Base-by-base conservation (phyloP, 306 rosid species). In the Acacia crassicarpa region DNA sequence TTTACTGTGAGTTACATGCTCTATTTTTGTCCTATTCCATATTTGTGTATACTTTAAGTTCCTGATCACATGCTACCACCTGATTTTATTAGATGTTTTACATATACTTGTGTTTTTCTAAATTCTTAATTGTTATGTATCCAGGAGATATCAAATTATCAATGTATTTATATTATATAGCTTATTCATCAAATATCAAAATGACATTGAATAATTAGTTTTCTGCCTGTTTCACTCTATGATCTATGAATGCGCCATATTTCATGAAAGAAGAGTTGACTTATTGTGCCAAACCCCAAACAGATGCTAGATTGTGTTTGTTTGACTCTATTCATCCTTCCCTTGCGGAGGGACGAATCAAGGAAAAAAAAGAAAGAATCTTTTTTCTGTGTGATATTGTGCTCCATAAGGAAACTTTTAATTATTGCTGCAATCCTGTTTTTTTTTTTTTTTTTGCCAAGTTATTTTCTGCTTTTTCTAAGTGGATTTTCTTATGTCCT, bases 401-500 rank as follows among this genome's bases (percentile, higher is more conserved):
- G 9, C 56, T 46, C n/a, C 46, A 58, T 58, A 32, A 44, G 41
- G 1, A 56, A 56, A 2, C 11, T 1, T n/a, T 3, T 45, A 3
- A 4, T 77, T 49, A n/a, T 72, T 35, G 35, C 35, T 53, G 58
- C 46, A 1, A 17, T 53, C 44, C 71, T 32, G 17, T 78, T 40
- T 8, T 54, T 62, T 56, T 22, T 53, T 62, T 67, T 13, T 25
- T 65, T 22, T 53, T 62, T 67, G 5, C 25, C 23, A 46, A 63
- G 38, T 65, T 68, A 5, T 75, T 33, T 71, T 79, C 49, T 68
- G 48, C 80, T 6, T 20, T 54, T 20, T 54, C 1, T 82, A 13
- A 48, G 41, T 67, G 46, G 30, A 76, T 80, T 53, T 41, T 15
- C 48, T 67, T 78, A 12, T 83, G 53, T 66, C 74, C 71, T 54